Conservation (phyloP, 2,329 filamentous ascomycete genomes). For the Chalara sp. region DNA sequence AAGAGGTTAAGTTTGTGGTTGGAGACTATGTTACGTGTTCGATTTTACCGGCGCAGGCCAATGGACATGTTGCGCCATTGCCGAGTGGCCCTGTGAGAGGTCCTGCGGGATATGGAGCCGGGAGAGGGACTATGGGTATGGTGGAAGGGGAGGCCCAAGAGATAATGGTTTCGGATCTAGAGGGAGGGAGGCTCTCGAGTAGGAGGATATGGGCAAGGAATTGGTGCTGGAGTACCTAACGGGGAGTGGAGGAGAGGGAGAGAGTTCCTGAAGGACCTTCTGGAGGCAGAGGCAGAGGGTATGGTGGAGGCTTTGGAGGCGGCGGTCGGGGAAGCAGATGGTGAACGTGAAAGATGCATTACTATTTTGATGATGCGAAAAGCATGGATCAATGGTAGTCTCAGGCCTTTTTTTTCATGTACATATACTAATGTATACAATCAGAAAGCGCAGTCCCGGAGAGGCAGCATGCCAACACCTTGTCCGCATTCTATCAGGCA, state of each 20-base stretch:
- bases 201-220: slow-evolving; percentile 33
- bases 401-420: no score
- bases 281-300: slow-evolving; percentile 36
- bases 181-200: slow-evolving; percentile 28
- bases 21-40: slow-evolving; percentile 85
- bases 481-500: no score
- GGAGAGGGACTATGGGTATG: slow-evolving; percentile 29
- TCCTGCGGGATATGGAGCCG: slow-evolving; percentile 28
- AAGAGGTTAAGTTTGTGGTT: slow-evolving; percentile 74
- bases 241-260: slow-evolving; percentile 64
- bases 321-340: slow-evolving; percentile 37
- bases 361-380: slow-evolving; percentile 4
- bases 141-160: slow-evolving; percentile 30
- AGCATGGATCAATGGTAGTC: no score
- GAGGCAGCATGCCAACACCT: no score
- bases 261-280: slow-evolving; percentile 46
- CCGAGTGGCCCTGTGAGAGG: slow-evolving; percentile 39
- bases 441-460: no score
- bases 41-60: slow-evolving; percentile 65
- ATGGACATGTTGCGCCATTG: slow-evolving; percentile 67
- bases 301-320: slow-evolving; percentile 39
- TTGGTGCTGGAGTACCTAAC: slow-evolving; percentile 27
- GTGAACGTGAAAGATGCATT: slow-evolving; percentile 29
- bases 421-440: no score
- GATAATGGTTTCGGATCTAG: slow-evolving; percentile 30